Evolutionary conservation across 495 filamentous ascomycete genomes (phyloP), one percentile per base, ranked within the genome.

Genomic region (Penicillium parvum): DNA sequence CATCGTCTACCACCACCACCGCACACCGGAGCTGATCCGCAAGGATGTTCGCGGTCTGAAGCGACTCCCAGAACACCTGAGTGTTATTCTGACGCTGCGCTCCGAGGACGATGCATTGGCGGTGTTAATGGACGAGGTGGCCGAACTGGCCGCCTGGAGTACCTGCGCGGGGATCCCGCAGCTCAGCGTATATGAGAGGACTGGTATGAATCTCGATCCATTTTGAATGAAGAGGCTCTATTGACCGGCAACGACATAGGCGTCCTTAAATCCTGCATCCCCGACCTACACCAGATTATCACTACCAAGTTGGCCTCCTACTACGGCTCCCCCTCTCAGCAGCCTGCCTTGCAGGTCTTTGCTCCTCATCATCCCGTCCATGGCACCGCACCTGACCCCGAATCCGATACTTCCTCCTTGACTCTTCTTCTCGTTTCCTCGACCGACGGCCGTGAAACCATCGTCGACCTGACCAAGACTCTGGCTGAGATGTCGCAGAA

Each of bases 381-480:
- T 32, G 43, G 58, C 20, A 30, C 46, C 15, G 32, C 29, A 26
- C 42, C 48, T 10, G 28, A 28, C 18, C 36, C 47, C 17, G 42
- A 70, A 27, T 50, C 49, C 53, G 48, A 50, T 7, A 49, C 48
- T 8, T 59, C 57, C n/a, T 77, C 84, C 39, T 64, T 98, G 4
- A 82, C 81, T 5, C 67, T 96, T n/a, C 73, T 96, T n/a, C 80
- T 98, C 20, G 73, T 98, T 28, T 91, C 87, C 21, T 78, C 84
- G 16, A 84, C 88, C 26, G 92, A 97, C 57, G 90, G 91, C 22
- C 83, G 90, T 26, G 86, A 94, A 55, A 95, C 91, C 7, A 74
- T 98, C 40, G 90, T 96, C 7, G 92, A 97, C 64, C 76, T 98
- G 18, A 97, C 94, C 30, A 94, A 90, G 57, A 96, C 94, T 3